Conservation (phyloP, 192 early-diverging fungal genomes). For the Entophlyctis luteolus region DNA sequence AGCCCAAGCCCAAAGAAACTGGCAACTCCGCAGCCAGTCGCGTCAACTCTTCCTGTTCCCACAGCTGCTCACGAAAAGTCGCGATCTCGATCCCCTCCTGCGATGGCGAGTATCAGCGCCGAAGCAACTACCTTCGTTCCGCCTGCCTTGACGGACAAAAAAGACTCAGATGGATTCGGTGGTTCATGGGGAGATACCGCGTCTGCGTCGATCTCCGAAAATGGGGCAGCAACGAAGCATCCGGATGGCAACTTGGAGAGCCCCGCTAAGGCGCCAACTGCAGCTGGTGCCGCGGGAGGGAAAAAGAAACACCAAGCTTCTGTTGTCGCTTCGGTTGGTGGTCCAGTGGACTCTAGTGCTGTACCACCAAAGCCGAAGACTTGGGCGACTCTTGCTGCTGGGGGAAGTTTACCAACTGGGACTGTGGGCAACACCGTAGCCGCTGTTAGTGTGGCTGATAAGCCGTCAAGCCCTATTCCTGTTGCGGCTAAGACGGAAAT, state of each 20-base stretch:
- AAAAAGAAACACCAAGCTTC: slow-evolving; percentile 17
- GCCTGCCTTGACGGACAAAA: no score
- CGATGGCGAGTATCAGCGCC: no score
- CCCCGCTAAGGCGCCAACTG: neutral
- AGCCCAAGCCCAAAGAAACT: slow-evolving; percentile 7
- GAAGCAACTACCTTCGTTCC: slow-evolving; percentile 7
- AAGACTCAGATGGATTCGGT: no score
- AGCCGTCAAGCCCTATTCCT: neutral
- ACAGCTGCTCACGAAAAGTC: slow-evolving; percentile 1
- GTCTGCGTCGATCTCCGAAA: no score
- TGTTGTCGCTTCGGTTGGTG: no score
- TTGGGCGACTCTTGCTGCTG: slow-evolving; percentile 68
- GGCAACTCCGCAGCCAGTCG: slow-evolving; percentile 24
- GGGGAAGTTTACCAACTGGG: slow-evolving; percentile 22
- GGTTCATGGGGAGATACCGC: no score
- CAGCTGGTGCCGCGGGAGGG: neutral
- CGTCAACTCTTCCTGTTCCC: slow-evolving; percentile 7
- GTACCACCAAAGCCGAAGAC: slow-evolving; percentile 69
- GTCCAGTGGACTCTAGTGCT: no score
- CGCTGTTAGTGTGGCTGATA: slow-evolving; percentile 11
- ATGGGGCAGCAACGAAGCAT: no score
- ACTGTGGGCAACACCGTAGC: slow-evolving; percentile 5
- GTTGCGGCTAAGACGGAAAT: slow-evolving; percentile 9
- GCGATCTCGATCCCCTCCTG: neutral
- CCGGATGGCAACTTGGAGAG: no score